These are phyloP conservation scores for Ustilago loliicola DNA, from an alignment of 1,284 basidiomycete species.

Conservation along the genomic window DNA sequence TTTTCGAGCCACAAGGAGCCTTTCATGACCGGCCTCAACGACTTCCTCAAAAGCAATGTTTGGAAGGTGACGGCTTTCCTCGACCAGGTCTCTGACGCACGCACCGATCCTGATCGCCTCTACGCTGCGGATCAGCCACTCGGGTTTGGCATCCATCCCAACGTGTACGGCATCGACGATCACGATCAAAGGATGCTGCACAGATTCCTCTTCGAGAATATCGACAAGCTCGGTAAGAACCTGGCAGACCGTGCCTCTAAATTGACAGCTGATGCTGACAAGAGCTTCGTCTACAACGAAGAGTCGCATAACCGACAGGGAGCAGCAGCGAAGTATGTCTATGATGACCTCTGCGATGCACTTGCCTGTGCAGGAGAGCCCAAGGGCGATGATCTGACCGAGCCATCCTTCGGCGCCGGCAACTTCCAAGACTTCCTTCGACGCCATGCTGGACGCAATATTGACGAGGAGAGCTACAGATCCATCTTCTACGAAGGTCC, in stretches of 20 bases:
- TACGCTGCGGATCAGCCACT: slow-evolving; percentile 66
- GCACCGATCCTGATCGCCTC: slow-evolving; percentile 63
- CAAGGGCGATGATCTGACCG: slow-evolving; percentile 41
- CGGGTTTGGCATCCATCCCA: slow-evolving; percentile 63
- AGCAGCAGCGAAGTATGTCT: slow-evolving; percentile 36
- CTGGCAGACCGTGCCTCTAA: slow-evolving; percentile 41
- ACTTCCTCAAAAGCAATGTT: slow-evolving; percentile 64
- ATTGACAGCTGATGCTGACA: slow-evolving; percentile 1
- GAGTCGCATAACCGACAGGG: slow-evolving; percentile 12
- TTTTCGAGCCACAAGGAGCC: slow-evolving; percentile 66
- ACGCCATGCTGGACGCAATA: slow-evolving; percentile 54
- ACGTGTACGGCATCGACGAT: slow-evolving; percentile 62
- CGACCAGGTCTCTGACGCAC: slow-evolving; percentile 63
- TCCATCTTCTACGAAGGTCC: slow-evolving; percentile 61
- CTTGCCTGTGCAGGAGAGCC: slow-evolving; percentile 57
- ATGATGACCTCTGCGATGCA: slow-evolving; percentile 57
- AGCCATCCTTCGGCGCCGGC: slow-evolving; percentile 34
- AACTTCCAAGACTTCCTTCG: slow-evolving; percentile 61
- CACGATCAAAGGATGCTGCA: slow-evolving; percentile 58
- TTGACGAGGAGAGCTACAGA: slow-evolving; percentile 57
- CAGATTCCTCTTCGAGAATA: slow-evolving; percentile 61
- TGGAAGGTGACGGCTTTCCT: slow-evolving; percentile 66
- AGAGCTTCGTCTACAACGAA: slow-evolving; percentile 7
- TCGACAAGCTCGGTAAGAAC: slow-evolving; percentile 62
- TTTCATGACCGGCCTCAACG: slow-evolving; percentile 65